Evolutionary conservation across 495 filamentous ascomycete genomes (phyloP), one percentile per base, ranked within the genome.

Genomic region (Hypoxylon lenormandii): DNA sequence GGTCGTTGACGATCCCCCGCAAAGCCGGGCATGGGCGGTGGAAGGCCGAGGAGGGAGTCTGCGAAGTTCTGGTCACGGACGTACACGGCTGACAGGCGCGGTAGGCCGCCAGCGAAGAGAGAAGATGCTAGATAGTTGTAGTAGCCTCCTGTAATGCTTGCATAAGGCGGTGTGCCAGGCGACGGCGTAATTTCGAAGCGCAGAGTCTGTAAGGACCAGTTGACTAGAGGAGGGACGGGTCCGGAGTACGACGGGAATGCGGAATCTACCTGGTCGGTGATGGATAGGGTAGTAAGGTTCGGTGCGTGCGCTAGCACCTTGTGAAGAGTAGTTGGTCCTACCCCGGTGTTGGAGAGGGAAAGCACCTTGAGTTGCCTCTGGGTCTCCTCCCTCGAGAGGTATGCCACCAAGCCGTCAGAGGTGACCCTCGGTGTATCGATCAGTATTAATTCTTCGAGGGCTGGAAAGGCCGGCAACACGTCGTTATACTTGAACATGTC

Each of bases 111-210:
- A n/a, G 86, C 83, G 66, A 92, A 86, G 30, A 98, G 83, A 5
- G 91, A 95, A 37, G 84, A 84, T 19, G 93, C 85, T n/a, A 98
- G 86, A 80, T 96, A 97, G 45, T 83, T 81, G 75, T 98, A 97
- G 81, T 97, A 96, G 52, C 88, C 89, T 4, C 82, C 78, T 0
- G 87, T 83, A 6, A 88, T 86, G 16, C 83, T 84, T 4, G 87
- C 80, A 42, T 91, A 84, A 19, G 85, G 84, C 18, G 82, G 78
- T 0, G 82, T 79, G 8, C 83, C 76, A 7, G 84, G 72, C 2
- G 84, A 85, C 15, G 88, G 85, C 47, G 83, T 87, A 73, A 98
- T 92, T 74, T 97, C 95, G 74, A 88, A 98, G 64, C 93, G 88
- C 1, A 98, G 76, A 0, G 83, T 88, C 57, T 80, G 78, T 36